A percentile compares a stretch with the other conserved stretches of the same genome.
phyloP scores from a whole-genome alignment of 2,329 filamentous ascomycete genomes.

The Neonectria faginata region DNA sequence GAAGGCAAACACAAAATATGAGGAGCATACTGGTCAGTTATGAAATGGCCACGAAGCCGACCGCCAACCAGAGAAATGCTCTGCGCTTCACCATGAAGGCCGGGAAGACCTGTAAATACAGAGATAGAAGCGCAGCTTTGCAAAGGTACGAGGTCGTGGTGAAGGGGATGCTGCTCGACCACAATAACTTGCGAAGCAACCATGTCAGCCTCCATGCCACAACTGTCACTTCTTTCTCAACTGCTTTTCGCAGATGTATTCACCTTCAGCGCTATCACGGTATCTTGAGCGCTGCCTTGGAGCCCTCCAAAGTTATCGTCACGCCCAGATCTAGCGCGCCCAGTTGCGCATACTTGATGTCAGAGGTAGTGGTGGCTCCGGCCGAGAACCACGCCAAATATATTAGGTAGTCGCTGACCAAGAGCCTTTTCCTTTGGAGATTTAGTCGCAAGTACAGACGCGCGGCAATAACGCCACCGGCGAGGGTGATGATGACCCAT shows the following conservation, averaged over 20 bases:
- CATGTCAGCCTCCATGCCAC: rapidly evolving
- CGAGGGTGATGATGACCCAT: constrained; percentile 27
- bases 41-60: neutral
- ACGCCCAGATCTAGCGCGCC: constrained; percentile 30
- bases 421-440: constrained; percentile 24
- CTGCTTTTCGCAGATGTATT: neutral
- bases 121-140: constrained; percentile 32
- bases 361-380: neutral
- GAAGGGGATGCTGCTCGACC: constrained; percentile 25
- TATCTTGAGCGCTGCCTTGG: neutral
- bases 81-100: neutral
- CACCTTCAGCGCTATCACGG: constrained; percentile 27
- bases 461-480: constrained; percentile 23
- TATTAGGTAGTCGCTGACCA: constrained; percentile 31
- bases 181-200: constrained; percentile 22
- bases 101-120: constrained; percentile 27
- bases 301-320: constrained; percentile 13
- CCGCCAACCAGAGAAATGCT: neutral
- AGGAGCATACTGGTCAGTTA: neutral
- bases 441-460: constrained; percentile 31
- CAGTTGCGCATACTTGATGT: constrained; percentile 2
- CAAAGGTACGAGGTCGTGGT: constrained; percentile 37
- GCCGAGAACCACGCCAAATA: constrained; percentile 30
- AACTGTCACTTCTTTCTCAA: neutral
- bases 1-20: neutral